Evolutionary conservation across 441 rosid genomes (phyloP), one percentile per base, ranked within the genome.

Genomic region (Euphorbia celastroides): DNA sequence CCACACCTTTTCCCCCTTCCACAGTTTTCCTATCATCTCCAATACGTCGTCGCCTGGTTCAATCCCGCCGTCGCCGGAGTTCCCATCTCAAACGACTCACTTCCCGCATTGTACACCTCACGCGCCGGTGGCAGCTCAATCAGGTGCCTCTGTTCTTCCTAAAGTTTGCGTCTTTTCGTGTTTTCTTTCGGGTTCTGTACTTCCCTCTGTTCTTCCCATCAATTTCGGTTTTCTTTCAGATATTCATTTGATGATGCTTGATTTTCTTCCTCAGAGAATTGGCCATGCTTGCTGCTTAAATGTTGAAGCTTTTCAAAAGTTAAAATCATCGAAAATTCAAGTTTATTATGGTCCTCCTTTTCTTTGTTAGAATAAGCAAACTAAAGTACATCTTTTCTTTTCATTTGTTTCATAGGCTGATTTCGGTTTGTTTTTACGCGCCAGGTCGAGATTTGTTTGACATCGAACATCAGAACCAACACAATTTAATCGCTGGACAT

Each of bases 371-470:
- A 34, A 34, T n/a, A n/a, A n/a, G n/a, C n/a, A n/a, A n/a, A n/a
- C n/a, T n/a, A n/a, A 34, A 34, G 5, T 59, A 28, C 36, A 32
- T 25, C 20, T 42, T 20, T 20, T 23, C 23, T 62, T 12, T 57
- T n/a, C n/a, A n/a, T n/a, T n/a, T n/a, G n/a, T n/a, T n/a, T 68
- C 22, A 26, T 50, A n/a, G 7, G 36, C 67, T 28, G 51, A 59
- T 38, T 60, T 46, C 25, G 20, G 70, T 20, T 38, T 38, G 31
- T 48, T 38, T 14, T 11, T 34, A 36, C 20, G 59, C 70, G 70
- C 78, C 92, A 94, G 99, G 93, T 94, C 13, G 99, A 91, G 81
- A 91, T 94, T 71, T 94, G 97, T 75, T 74, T 94, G 84, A 84
- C 97, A 65, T 94, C 99, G 74, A 94, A 94, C 86, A 82, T 94